phyloP scores from a whole-genome alignment of 257 asterid genomes.

The Penstemon davidsonii region DNA sequence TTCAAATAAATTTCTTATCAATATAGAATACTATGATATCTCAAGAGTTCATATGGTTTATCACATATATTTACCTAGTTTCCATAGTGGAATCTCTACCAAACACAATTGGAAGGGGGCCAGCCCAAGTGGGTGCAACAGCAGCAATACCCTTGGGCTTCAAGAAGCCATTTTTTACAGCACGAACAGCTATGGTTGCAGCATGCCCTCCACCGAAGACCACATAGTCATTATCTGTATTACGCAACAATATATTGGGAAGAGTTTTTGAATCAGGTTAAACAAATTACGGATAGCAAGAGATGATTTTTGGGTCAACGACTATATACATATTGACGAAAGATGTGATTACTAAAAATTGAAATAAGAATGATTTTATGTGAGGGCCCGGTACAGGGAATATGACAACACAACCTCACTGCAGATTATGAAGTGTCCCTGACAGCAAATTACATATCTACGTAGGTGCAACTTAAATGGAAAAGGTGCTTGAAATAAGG shows the following conservation, averaged over 20 bases:
- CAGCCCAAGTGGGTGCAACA: conserved; percentile 98
- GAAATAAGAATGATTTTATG: no score
- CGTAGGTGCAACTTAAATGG: background rate
- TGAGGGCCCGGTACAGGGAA: no score
- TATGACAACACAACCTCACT: no score
- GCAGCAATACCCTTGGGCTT: conserved; percentile 90
- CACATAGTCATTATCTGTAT: conserved; percentile 66
- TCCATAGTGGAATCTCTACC: conserved; percentile 89
- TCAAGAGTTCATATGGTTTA: conserved; percentile 1
- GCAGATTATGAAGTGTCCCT: no score
- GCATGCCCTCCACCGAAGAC: conserved; percentile 97
- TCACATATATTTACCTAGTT: conserved; percentile 52
- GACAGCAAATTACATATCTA: no score
- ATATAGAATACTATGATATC: background rate
- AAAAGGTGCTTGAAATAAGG: background rate
- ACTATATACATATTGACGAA: background rate
- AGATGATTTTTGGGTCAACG: background rate
- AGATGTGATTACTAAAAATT: no score
- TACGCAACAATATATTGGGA: conserved; percentile 22
- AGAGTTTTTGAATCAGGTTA: conserved; percentile 16
- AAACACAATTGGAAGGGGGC: conserved; percentile 93
- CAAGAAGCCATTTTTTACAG: conserved; percentile 68
- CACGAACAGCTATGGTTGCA: conserved; percentile 87
- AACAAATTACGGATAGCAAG: conserved; percentile 16
- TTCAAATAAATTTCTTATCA: background rate